Evolutionary conservation across 805 yeast species (phyloP), one percentile per base, ranked within the genome.

Genomic region (Candida bentonensis): DNA sequence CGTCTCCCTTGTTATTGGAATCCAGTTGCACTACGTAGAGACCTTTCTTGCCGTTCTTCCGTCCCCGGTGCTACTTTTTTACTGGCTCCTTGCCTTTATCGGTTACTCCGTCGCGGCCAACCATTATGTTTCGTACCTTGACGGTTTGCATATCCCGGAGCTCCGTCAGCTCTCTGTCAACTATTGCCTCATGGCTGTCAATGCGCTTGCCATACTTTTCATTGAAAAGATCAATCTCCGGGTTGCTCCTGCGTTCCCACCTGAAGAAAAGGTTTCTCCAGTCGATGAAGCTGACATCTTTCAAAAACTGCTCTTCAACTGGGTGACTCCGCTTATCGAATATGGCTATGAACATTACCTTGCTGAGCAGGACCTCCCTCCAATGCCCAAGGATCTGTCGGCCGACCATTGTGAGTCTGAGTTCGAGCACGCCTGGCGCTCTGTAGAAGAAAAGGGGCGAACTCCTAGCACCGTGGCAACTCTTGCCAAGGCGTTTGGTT

Each of bases 281-380:
- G 63, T 66, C 36, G 79, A 76, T 33, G 60, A 59, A 44, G 83
- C 86, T 11, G 79, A 88, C 57, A 65, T 87, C 15, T 75, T 89
- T 50, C 80, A 94, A 2, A 68, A 74, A 43, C 66, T 89, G 43
- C 79, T 94, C 0, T 89, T 92, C 60, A 65, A 78, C 22, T 92
- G 98, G 97, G 85, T 92, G 94, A 78, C 86, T 20, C 77, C 73
- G 1, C 65, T 92, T 54, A 85, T 92, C 79, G 73, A 66, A 51
- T 74, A 74, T 44, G 97, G 97, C 15, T 82, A 80, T 54, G 65
- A 69, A 36, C 75, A 74, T 48, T 76, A 55, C 53, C 66, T 67
- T 26, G 58, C 66, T 7, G 61, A 58, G 23, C 61, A 65, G 2
- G 96, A 89, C 61, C 72, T 89, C 47, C 96, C 95, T 15, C 72